These are phyloP conservation scores for Syncephalastrum monosporum DNA, from an alignment of 371 early-diverging fungal genomes.

Conservation along the genomic window DNA sequence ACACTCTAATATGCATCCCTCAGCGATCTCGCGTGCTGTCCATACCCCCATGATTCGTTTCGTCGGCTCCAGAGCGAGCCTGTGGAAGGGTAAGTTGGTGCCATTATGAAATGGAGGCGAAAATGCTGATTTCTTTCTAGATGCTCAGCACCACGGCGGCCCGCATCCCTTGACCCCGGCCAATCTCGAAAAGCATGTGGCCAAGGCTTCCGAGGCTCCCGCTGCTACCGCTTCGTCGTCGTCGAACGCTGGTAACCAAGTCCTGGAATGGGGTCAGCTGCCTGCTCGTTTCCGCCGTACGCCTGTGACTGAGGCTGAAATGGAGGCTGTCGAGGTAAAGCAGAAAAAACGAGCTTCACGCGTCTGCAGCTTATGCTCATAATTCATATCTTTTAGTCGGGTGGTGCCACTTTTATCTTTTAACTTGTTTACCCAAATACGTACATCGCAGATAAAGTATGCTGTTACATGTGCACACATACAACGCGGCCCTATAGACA, in stretches of 20 bases:
- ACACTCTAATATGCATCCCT: slow-evolving; percentile 36
- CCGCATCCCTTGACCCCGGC: slow-evolving; percentile 50
- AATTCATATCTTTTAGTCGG: slow-evolving; percentile 21
- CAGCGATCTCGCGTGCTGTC: slow-evolving; percentile 38
- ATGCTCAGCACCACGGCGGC: slow-evolving; percentile 37
- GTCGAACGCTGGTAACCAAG: slow-evolving; percentile 5
- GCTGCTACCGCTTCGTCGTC: slow-evolving; percentile 10
- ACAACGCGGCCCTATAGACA: not conserved
- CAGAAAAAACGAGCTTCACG: not conserved
- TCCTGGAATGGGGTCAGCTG: slow-evolving; percentile 35
- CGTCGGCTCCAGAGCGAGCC: slow-evolving; percentile 40
- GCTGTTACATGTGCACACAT: not conserved
- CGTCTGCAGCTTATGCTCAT: too few relatives aligned
- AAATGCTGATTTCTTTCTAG: slow-evolving; percentile 12
- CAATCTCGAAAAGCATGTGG: slow-evolving; percentile 47
- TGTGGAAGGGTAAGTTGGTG: slow-evolving; percentile 44
- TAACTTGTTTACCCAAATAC: slow-evolving; percentile 8
- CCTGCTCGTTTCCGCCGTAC: slow-evolving; percentile 39
- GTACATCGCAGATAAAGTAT: not conserved
- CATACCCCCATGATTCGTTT: slow-evolving; percentile 52
- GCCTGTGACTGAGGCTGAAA: slow-evolving; percentile 41
- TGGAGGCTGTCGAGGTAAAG: slow-evolving; percentile 50
- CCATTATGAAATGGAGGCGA: not conserved
- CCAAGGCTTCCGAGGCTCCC: slow-evolving; percentile 25
- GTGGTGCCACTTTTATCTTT: slow-evolving; percentile 34